A percentile compares a stretch with the other conserved stretches of the same genome.
phyloP scores from a whole-genome alignment of 257 asterid genomes.

The Lithospermum erythrorhizon region DNA sequence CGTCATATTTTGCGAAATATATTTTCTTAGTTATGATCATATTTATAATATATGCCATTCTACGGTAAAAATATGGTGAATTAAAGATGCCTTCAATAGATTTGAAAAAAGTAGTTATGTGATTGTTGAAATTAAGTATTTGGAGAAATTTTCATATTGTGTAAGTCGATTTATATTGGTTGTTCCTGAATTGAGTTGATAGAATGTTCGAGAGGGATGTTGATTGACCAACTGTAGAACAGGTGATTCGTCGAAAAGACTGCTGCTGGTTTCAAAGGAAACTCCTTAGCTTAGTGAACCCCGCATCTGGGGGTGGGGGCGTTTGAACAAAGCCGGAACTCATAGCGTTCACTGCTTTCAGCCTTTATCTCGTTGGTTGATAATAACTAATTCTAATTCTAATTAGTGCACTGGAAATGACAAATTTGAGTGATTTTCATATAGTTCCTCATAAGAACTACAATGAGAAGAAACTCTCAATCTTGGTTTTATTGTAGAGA shows the following conservation, averaged over 20 bases:
- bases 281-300: no score
- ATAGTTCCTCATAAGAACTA: not conserved
- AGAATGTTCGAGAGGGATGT: not conserved
- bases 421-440: not conserved
- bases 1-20: not conserved
- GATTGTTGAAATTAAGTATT: not conserved
- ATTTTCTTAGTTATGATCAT: not conserved
- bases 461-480: not conserved
- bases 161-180: not conserved
- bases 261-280: no score
- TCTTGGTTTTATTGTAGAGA: not conserved
- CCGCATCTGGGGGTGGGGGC: no score
- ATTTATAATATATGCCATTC: not conserved
- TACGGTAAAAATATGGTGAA: not conserved
- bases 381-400: no score
- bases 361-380: no score
- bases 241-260: no score
- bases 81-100: no score
- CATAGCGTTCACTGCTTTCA: no score
- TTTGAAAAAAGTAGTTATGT: not conserved
- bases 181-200: not conserved
- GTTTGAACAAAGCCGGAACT: no score
- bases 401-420: not conserved
- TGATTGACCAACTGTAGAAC: not conserved
- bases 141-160: not conserved